phyloP scores from a whole-genome alignment of 1,284 basidiomycete genomes.

The Apiotrichum gamsii region DNA sequence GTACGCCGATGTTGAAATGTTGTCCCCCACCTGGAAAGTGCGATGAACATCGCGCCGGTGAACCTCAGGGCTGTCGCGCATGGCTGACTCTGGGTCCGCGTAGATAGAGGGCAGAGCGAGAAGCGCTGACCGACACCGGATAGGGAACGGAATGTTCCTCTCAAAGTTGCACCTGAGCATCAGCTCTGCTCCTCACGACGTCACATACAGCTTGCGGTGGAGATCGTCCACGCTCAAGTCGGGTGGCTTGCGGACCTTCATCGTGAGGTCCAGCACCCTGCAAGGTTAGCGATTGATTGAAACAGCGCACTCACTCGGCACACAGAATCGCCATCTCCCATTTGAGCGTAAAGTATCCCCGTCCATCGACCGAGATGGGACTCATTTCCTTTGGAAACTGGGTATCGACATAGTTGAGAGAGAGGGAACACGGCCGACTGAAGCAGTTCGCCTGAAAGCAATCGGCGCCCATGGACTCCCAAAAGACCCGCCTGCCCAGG shows the following conservation, averaged over 20 bases:
- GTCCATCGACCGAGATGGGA: constrained; percentile 4
- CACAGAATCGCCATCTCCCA: constrained; percentile 12
- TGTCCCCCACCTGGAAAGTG: constrained; percentile 20
- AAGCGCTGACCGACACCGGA: constrained; percentile 22
- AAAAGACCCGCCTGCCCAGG: constrained; percentile 35
- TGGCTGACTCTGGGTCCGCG: constrained; percentile 13
- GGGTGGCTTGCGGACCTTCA: constrained; percentile 9
- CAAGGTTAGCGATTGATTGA: too few species aligned
- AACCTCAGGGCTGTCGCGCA: constrained; percentile 12
- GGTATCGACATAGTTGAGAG: constrained; percentile 18
- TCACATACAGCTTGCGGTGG: constrained; percentile 16
- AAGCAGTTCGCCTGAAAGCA: constrained; percentile 34
- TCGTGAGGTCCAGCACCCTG: constrained; percentile 11
- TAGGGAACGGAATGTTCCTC: constrained; percentile 13
- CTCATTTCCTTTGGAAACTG: too few species aligned
- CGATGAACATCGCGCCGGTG: constrained; percentile 16
- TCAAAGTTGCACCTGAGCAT: constrained; percentile 19
- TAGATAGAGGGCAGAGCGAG: constrained; percentile 17
- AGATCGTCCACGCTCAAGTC: constrained; percentile 14
- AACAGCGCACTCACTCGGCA: too few species aligned
- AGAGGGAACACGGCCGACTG: constrained; percentile 22
- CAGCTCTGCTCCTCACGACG: too few species aligned
- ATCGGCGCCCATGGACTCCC: constrained; percentile 29
- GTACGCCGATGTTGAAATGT: too few species aligned
- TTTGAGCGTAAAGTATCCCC: constrained; percentile 22